phyloP scores from a whole-genome alignment of 164 flowering plant species.

The Vitis rotundifolia region DNA sequence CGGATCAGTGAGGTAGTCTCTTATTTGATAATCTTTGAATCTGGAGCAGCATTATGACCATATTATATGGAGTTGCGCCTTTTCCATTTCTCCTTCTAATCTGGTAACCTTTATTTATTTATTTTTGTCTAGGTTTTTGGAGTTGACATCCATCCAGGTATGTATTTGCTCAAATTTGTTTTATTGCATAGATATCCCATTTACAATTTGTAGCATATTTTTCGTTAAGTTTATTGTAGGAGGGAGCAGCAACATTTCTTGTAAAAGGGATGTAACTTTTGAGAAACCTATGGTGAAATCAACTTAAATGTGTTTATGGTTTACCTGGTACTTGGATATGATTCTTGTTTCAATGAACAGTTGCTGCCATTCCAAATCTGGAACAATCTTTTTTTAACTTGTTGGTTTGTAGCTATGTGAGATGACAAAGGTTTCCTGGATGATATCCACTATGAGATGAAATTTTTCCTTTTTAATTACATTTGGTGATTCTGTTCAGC shows the following conservation, averaged over 20 bases:
- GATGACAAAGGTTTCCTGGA: background rate
- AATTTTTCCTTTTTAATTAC: background rate
- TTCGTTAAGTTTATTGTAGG: background rate
- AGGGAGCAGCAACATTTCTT: background rate
- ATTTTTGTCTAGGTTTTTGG: slow-evolving; percentile 64
- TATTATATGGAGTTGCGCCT: background rate
- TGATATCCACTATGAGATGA: background rate
- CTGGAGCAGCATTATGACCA: background rate
- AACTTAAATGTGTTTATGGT: too few relatives aligned
- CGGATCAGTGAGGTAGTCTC: slow-evolving; percentile 76
- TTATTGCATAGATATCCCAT: background rate
- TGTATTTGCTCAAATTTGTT: background rate
- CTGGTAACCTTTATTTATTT: background rate
- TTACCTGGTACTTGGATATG: too few relatives aligned
- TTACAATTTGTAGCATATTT: background rate
- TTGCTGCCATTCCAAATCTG: background rate
- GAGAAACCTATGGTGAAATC: background rate
- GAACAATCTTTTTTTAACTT: background rate
- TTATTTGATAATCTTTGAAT: background rate
- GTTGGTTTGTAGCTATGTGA: background rate
- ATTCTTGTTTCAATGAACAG: too few relatives aligned
- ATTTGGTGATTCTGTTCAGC: slow-evolving; percentile 39
- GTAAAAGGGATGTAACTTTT: background rate
- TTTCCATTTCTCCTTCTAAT: background rate
- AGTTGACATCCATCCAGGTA: slow-evolving; percentile 93